Base-by-base conservation (phyloP, 2,329 filamentous ascomycete species). In the Xylaria sp. region DNA sequence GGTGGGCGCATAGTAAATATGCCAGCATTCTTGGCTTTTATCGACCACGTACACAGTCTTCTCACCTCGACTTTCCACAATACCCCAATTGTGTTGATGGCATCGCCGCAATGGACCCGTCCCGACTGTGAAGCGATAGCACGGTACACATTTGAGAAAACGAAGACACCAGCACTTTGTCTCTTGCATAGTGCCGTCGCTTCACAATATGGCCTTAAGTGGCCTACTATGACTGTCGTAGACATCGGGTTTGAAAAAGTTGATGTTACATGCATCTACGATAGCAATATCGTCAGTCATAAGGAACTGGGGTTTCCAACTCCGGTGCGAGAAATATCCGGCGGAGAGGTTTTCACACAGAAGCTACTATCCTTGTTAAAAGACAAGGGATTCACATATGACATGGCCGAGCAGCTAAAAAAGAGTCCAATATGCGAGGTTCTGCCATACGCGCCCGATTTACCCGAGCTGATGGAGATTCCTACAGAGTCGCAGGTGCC, bases 61-160 rank as follows among this genome's bases (percentile, higher is more conserved):
- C 88, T 99, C 68, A 96, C 94, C 69, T 94, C 94, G 31, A 94
- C 93, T 2, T 96, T 97, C 79, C 96, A 98, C 83, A 98, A 98
- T 82, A 98, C 95, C 0, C 94, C 96, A 1, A 93, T 99, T 72
- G 87, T 98, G 79, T 89, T 99, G 71, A 92, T 98, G 81, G 89
- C 92, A 8, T 93, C 97, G 74, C 94, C 96, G 3, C 91, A 91
- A 74, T 99, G 96, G 95, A 94, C 94, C 3, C 89, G 92, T 9
- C 91, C 92, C 71, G 94, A 98, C 80, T 91, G 91, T 78, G 95
- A 98, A 81, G 88, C 88, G 48, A 91, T 99, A 73, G 92, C 94
- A 15, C 93, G 96, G 71, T 99, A 97, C 84, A 89, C 98, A 72
- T 99, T 99, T 77, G 96, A 99, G 82, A 97, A 96, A 82, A 97